Evolutionary conservation across 164 flowering plant genomes (phyloP).

Genomic region (Macadamia tetraphylla): DNA sequence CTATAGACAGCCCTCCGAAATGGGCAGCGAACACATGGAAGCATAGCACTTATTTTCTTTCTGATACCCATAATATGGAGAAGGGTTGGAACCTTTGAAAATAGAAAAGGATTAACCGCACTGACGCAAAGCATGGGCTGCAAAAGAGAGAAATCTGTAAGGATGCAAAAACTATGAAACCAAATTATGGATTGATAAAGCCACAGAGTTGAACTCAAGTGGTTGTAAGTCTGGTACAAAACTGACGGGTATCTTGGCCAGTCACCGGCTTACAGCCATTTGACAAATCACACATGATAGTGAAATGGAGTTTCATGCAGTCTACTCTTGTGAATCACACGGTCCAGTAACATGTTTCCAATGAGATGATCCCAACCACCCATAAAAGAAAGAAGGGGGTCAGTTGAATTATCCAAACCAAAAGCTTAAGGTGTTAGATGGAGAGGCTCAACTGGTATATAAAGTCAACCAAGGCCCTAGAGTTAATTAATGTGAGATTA

Average conservation of each 20-base stretch:
- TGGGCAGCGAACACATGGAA: conserved; percentile 84
- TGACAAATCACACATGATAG: not conserved
- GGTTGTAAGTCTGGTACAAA: no score
- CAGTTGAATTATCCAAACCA: no score
- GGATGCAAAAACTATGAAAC: not conserved
- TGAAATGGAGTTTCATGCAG: not conserved
- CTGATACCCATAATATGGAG: conserved; percentile 72
- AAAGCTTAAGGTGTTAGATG: no score
- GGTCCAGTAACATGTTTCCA: not conserved
- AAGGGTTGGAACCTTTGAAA: conserved; percentile 77
- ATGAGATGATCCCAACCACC: not conserved
- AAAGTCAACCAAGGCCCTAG: no score
- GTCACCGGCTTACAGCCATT: not conserved
- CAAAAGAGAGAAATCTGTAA: conserved; percentile 16
- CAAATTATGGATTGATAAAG: no score
- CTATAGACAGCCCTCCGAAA: conserved; percentile 66
- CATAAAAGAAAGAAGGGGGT: no score
- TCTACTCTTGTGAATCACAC: not conserved
- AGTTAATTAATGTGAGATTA: no score
- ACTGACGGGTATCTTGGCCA: no score
- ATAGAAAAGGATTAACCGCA: conserved; percentile 88
- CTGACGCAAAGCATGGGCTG: conserved; percentile 99
- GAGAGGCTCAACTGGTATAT: no score
- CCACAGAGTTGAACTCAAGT: no score
- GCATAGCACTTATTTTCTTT: conserved; percentile 66